A percentile compares a stretch with the other conserved stretches of the same genome.
Evolutionary conservation across 306 rosid species (phyloP).

Genomic region (Hylodesmum podocarpum): DNA sequence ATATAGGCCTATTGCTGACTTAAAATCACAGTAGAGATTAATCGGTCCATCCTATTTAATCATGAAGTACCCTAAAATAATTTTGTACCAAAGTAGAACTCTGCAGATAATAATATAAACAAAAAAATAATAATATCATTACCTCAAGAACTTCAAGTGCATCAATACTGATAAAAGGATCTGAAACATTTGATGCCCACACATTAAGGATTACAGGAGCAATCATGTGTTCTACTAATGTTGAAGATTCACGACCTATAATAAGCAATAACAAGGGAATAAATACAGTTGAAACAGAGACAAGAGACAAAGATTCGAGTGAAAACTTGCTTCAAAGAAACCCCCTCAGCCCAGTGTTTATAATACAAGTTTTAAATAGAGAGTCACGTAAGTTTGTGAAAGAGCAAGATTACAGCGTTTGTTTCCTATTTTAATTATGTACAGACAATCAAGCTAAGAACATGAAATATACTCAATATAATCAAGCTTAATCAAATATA

Average conservation of each 20-base stretch:
- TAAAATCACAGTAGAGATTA: no score
- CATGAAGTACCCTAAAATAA: no score
- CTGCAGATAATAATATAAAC: conserved; percentile 2
- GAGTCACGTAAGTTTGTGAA: not conserved
- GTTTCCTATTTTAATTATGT: not conserved
- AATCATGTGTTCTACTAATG: conserved; percentile 63
- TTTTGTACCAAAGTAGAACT: no score
- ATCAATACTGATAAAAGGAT: conserved; percentile 93
- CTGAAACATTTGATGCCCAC: conserved; percentile 87
- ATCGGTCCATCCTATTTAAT: no score
- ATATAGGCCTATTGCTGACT: no score
- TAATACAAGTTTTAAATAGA: not conserved
- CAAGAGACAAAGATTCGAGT: not conserved
- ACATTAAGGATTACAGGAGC: conserved; percentile 81
- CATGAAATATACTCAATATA: not conserved
- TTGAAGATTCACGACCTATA: conserved; percentile 66
- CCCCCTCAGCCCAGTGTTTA: not conserved
- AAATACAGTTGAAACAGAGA: not conserved
- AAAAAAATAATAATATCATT: conserved; percentile 33
- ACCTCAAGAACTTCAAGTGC: conserved; percentile 96
- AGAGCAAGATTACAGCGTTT: not conserved
- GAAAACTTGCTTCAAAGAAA: not conserved
- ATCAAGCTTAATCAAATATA: not conserved
- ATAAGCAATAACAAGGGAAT: conserved; percentile 17
- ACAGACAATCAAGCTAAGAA: not conserved